Evolutionary conservation across 2,329 filamentous ascomycete genomes (phyloP).

Genomic region (Neonectria magnoliae): DNA sequence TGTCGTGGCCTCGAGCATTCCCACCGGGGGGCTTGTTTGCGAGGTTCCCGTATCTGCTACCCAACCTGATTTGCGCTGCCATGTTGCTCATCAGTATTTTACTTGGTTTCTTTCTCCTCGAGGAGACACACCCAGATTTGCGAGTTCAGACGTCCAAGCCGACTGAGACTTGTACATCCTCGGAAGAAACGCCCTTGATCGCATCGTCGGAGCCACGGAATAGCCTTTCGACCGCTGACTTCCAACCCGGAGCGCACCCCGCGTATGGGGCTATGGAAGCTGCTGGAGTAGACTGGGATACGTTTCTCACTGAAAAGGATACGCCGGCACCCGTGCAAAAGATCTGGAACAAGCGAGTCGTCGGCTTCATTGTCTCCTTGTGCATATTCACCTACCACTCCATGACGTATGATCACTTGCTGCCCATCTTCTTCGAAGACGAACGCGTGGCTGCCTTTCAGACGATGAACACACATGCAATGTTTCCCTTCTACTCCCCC

Average conservation of each 20-base stretch:
- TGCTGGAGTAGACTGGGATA: conserved; percentile 19
- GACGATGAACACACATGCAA: conserved; percentile 42
- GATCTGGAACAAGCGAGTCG: conserved; percentile 69
- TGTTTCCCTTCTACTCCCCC: conserved; percentile 63
- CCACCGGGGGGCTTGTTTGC: conserved; percentile 75
- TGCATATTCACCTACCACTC: conserved; percentile 94
- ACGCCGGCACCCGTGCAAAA: conserved; percentile 48
- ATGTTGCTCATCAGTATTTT: conserved; percentile 83
- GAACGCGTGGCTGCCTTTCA: conserved; percentile 60
- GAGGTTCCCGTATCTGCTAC: conserved; percentile 85
- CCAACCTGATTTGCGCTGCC: conserved; percentile 84
- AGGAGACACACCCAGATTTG: conserved; percentile 91
- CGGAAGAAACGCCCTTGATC: conserved; percentile 78
- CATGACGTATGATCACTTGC: conserved; percentile 92
- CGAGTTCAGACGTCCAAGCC: conserved; percentile 63
- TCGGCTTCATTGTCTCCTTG: conserved; percentile 81
- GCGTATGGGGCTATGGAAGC: conserved; percentile 77
- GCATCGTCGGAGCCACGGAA: conserved; percentile 79
- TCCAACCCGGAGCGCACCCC: conserved; percentile 83
- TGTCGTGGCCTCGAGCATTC: conserved; percentile 78
- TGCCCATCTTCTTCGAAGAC: conserved; percentile 94
- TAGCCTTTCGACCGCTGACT: conserved; percentile 72
- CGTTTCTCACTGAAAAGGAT: conserved; percentile 45
- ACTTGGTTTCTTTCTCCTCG: conserved; percentile 80
- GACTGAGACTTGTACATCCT: conserved; percentile 62